phyloP scores from a whole-genome alignment of 2,329 filamentous ascomycete species.

The Berkeleyomyces basicola region DNA sequence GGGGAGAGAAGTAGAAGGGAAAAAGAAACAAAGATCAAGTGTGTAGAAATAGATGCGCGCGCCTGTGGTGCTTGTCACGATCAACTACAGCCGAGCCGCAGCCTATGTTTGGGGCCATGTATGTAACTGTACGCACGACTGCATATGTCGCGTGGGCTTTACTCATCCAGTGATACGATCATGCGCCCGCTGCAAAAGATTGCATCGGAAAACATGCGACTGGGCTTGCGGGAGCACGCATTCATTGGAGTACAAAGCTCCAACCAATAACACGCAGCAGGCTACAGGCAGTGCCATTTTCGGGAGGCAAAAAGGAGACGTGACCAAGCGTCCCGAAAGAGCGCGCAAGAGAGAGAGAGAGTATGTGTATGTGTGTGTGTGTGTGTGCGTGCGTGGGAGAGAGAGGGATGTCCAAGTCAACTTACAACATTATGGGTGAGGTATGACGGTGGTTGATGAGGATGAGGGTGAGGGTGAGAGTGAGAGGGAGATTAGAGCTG shows the following conservation, averaged over 20 bases:
- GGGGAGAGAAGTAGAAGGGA: not conserved
- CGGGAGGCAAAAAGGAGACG: not conserved
- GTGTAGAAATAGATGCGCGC: not conserved
- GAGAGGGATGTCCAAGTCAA: not conserved
- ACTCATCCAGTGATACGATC: not conserved
- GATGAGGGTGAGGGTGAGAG: not conserved
- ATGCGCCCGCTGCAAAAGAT: not conserved
- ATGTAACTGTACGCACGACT: not conserved
- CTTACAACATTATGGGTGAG: not conserved
- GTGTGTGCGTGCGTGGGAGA: not conserved
- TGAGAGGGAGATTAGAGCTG: no score
- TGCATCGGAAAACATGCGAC: not conserved
- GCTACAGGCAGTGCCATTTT: not conserved
- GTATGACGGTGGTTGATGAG: not conserved
- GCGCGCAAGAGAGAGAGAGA: not conserved
- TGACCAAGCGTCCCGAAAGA: not conserved
- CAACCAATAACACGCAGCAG: not conserved
- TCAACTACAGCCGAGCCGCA: not conserved
- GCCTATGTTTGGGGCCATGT: not conserved
- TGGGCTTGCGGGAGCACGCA: not conserved
- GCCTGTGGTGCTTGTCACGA: not conserved
- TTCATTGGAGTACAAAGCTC: constrained; percentile 1
- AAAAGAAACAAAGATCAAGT: no score
- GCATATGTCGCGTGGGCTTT: not conserved
- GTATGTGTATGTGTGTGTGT: not conserved